A percentile compares a stretch with the other conserved stretches of the same genome.
Evolutionary conservation across 768 basidiomycete species (phyloP).

Genomic region (Tulasnella sp.): DNA sequence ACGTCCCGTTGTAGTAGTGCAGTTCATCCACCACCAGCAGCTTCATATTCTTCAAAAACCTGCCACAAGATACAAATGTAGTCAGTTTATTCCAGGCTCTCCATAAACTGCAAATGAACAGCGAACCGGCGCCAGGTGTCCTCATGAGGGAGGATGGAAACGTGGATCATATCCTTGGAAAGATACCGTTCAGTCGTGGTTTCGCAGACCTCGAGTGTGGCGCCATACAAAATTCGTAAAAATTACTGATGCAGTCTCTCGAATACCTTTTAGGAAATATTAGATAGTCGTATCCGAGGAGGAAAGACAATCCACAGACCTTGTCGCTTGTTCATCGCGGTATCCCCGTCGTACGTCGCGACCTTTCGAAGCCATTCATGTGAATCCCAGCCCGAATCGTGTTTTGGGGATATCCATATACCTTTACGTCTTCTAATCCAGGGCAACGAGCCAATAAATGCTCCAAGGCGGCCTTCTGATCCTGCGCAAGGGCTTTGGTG

Average conservation of each 20-base stretch:
- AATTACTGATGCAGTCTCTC: constrained; percentile 70
- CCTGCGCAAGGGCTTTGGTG: constrained; percentile 89
- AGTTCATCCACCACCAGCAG: constrained; percentile 80
- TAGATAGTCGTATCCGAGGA: background rate
- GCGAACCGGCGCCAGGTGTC: constrained; percentile 70
- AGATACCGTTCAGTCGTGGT: background rate
- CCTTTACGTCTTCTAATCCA: constrained; percentile 58
- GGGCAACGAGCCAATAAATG: constrained; percentile 58
- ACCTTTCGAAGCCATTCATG: constrained; percentile 40
- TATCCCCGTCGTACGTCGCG: constrained; percentile 86
- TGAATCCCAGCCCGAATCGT: background rate
- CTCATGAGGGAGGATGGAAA: constrained; percentile 79
- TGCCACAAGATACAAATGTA: constrained; percentile 36
- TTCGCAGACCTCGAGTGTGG: background rate
- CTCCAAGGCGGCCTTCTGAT: constrained; percentile 69
- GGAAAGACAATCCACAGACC: constrained; percentile 39
- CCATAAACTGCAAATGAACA: background rate
- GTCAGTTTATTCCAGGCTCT: background rate
- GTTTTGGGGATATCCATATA: constrained; percentile 31
- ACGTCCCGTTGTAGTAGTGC: constrained; percentile 76
- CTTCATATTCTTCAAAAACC: constrained; percentile 73
- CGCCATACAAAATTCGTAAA: constrained; percentile 80
- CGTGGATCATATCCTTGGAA: constrained; percentile 74
- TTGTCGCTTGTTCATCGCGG: constrained; percentile 61
- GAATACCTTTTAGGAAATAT: constrained; percentile 47